Percentiles rank a stretch among this genome's conserved stretches.
Conservation (phyloP, 2,329 filamentous ascomycete genomes). For the Calycina herbarum region DNA sequence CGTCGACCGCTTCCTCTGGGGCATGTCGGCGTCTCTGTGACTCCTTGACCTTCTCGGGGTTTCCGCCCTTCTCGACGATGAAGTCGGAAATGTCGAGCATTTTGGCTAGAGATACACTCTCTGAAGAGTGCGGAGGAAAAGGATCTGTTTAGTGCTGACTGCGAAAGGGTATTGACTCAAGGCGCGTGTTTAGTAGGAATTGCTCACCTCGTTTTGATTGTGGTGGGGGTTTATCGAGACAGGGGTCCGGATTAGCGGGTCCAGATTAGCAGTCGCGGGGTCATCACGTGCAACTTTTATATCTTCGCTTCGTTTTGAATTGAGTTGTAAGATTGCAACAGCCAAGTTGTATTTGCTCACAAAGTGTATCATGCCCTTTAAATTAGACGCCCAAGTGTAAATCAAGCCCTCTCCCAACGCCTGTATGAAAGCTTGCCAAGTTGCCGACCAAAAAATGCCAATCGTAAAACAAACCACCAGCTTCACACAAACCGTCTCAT, state of each 20-base stretch:
- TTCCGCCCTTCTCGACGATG: constrained; percentile 82
- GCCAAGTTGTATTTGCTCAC: constrained; percentile 1
- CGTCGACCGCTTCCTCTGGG: constrained; percentile 81
- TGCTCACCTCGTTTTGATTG: constrained; percentile 10
- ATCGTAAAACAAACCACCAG: constrained; percentile 1
- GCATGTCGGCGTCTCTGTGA: constrained; percentile 83
- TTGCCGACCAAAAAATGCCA: constrained; percentile 1
- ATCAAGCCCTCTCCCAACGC: constrained; percentile 1
- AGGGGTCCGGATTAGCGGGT: neutral
- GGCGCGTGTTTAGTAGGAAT: constrained; percentile 4
- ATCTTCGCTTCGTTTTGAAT: neutral
- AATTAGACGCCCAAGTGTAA: neutral
- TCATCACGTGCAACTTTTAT: neutral
- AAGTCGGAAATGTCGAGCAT: constrained; percentile 82
- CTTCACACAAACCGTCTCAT: neutral
- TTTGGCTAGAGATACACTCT: constrained; percentile 24
- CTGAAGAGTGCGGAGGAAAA: neutral
- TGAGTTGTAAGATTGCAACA: neutral
- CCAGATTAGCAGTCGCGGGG: constrained; percentile 12
- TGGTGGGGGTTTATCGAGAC: constrained; percentile 14
- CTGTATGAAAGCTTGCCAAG: neutral
- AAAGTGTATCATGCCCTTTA: neutral
- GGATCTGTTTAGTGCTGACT: neutral
- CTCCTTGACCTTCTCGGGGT: constrained; percentile 89
- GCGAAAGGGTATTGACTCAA: constrained; percentile 10